Percentiles rank a stretch among this genome's conserved stretches.
These are phyloP conservation scores for Neospermospora avenae DNA, from an alignment of 2,329 filamentous ascomycete genomes.

Conservation along the genomic window DNA sequence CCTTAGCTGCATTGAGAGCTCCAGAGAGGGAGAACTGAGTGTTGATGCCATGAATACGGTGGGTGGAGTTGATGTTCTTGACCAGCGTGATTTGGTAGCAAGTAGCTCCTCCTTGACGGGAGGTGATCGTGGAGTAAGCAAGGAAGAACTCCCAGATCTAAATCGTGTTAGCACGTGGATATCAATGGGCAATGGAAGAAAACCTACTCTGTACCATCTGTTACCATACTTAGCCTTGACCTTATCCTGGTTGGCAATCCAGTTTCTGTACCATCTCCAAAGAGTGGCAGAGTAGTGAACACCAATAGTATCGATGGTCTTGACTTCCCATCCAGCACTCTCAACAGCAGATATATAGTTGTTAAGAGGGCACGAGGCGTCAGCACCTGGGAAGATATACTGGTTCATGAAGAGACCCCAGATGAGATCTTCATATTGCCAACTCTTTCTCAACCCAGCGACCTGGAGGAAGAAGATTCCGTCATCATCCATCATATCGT, in stretches of 20 bases:
- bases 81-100: constrained; percentile 77
- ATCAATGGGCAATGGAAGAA: background rate
- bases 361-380: constrained; percentile 89
- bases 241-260: constrained; percentile 90
- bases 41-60: constrained; percentile 70
- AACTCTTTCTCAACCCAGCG: constrained; percentile 86
- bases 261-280: constrained; percentile 99
- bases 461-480: constrained; percentile 96
- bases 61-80: constrained; percentile 81
- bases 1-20: constrained; percentile 47
- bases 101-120: constrained; percentile 70
- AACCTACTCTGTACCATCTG: constrained; percentile 87
- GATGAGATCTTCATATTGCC: constrained; percentile 97
- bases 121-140: constrained; percentile 71
- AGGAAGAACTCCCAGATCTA: constrained; percentile 86
- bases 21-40: constrained; percentile 62
- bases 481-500: constrained; percentile 95
- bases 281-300: constrained; percentile 96
- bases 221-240: constrained; percentile 93
- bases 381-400: constrained; percentile 96
- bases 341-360: constrained; percentile 84
- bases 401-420: constrained; percentile 99
- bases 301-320: constrained; percentile 87
- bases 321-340: constrained; percentile 84
- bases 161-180: constrained; percentile 14